Evolutionary conservation across 371 early-diverging fungal genomes (phyloP), one percentile per base, ranked within the genome.

Genomic region (Choanephora cucurbitarum): DNA sequence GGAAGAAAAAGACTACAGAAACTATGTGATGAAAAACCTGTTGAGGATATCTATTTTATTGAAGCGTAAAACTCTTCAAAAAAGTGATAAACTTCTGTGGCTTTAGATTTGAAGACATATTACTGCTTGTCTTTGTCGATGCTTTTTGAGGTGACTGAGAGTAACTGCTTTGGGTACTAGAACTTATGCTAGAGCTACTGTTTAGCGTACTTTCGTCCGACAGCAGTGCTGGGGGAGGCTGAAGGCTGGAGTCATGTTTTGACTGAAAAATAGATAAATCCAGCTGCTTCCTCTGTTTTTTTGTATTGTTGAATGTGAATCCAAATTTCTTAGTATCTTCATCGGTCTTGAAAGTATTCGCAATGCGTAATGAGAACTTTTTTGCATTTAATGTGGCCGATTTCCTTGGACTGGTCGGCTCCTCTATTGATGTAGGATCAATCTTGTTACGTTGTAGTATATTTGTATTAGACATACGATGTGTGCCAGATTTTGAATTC

Each of bases 171-270:
- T 56, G 62, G 44, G 48, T 24, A 28, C 57, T 58, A 6, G 55
- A 59, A 23, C 65, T 48, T 54, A 58, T 59, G 39, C 67, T 71
- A 50, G 67, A 71, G 23, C 71, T 73, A 44, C 66, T 65, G 37
- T 73, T 77, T 44, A 77, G 54, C 19, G 73, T 71, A 51, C 77
- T 77, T 21, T 64, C 73, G 49, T 71, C 73, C 1, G 73, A 77
- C 28, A 77, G 60, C 2, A 56, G 52, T 40, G 61, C 65, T n/a
- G 76, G 72, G 1, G 68, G 46, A 3, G 65, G 54, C 19, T 58
- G 31, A 10, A 64, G 49, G 21, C 52, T 22, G 0, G 67, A 40
- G 43, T 64, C 52, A 42, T 40, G 24, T 28, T 37, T 40, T 40
- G 24, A 44, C 23, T 45, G 44, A 19, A 73, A 77, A 13, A 72